A percentile compares a stretch with the other conserved stretches of the same genome.
These are phyloP conservation scores for Silene vulgaris DNA, from an alignment of 179 eudicot genomes.

Conservation along the genomic window DNA sequence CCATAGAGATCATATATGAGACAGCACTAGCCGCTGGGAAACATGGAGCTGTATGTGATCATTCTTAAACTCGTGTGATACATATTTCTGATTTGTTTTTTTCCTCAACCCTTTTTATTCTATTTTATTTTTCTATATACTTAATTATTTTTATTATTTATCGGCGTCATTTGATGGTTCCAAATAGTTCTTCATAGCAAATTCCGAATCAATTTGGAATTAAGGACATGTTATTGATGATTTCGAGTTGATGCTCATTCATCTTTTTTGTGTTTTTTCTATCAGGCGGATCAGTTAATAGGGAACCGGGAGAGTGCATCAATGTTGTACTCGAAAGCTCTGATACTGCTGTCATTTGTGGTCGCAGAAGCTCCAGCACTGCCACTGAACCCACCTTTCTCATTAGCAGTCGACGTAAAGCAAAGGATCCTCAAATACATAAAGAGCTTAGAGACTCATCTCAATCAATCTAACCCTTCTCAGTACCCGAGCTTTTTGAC, in stretches of 20 bases:
- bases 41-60: conserved; percentile 42
- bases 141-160: no score
- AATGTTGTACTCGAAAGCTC: conserved; percentile 38
- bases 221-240: neutral
- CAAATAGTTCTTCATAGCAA: neutral
- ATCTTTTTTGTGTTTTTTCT: conserved; percentile 9
- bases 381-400: conserved; percentile 41
- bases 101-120: neutral
- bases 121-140: no score
- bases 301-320: conserved; percentile 36
- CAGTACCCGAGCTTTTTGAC: conserved; percentile 24
- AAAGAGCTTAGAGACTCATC: conserved; percentile 34
- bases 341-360: conserved; percentile 37
- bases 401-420: conserved; percentile 24
- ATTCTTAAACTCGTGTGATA: neutral
- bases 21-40: conserved; percentile 42
- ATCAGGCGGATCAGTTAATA: conserved; percentile 43
- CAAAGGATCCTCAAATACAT: conserved; percentile 36
- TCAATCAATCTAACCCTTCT: conserved; percentile 26
- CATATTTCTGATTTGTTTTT: neutral
- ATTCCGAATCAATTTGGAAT: neutral
- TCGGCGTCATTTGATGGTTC: neutral
- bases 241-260: neutral
- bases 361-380: conserved; percentile 39
- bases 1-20: conserved; percentile 42